phyloP scores from a whole-genome alignment of 148 eudicot genomes.

The Arbutus unedo region DNA sequence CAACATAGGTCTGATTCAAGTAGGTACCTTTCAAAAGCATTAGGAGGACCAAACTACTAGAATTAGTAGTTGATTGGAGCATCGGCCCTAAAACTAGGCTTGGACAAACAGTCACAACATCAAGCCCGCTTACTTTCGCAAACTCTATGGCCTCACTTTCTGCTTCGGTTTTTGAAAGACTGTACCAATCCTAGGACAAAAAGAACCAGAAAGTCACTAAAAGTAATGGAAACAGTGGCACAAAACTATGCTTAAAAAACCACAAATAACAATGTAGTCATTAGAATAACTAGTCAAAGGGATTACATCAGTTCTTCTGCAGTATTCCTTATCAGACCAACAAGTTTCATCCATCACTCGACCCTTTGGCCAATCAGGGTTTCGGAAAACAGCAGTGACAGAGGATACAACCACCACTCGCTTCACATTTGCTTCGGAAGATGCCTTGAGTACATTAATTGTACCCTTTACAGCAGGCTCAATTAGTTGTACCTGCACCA shows the following conservation, averaged over 20 bases:
- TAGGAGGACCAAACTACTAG: constrained; percentile 69
- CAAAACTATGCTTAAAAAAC: neutral
- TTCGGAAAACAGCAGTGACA: constrained; percentile 30
- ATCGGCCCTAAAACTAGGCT: constrained; percentile 63
- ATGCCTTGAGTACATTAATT: constrained; percentile 44
- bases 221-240: neutral
- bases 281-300: neutral
- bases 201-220: constrained; percentile 1
- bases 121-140: constrained; percentile 57
- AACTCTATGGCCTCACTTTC: constrained; percentile 70
- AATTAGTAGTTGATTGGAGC: constrained; percentile 53
- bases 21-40: constrained; percentile 71
- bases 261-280: neutral
- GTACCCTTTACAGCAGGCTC: constrained; percentile 57
- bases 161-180: constrained; percentile 68
- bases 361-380: constrained; percentile 42
- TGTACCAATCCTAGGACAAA: constrained; percentile 74
- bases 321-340: constrained; percentile 50
- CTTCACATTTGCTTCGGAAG: constrained; percentile 35
- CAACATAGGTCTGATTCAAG: neutral
- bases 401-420: constrained; percentile 48
- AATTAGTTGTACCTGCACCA: constrained; percentile 39
- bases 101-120: constrained; percentile 67
- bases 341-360: constrained; percentile 43
- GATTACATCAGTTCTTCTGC: constrained; percentile 44